Base-by-base conservation (phyloP, 139 green algal species). In the Deuterostichococcus epilithicus region DNA sequence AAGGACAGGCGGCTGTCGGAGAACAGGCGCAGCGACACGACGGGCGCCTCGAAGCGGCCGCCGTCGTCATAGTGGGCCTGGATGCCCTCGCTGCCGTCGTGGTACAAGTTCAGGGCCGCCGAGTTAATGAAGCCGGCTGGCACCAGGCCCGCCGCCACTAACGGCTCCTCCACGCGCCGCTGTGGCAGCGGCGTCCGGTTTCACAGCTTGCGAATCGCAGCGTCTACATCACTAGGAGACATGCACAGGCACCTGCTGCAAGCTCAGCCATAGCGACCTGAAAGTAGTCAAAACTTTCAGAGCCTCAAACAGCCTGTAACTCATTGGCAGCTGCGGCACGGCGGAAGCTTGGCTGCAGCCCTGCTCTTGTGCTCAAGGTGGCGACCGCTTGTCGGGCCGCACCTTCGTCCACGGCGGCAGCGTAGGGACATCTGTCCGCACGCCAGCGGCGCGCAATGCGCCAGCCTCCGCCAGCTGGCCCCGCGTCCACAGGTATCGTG, bases 1-100 rank as follows among this genome's bases (percentile, higher is more conserved):
- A 94, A 94, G 28, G 85, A 91, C 45, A 94, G 81, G 35, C 89
- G 78, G 32, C 75, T 85, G 81, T 94, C 89, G 6, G 83, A 90
- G 76, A 91, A 94, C 22, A 94, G 80, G 39, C 89, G 83, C 32
- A 94, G 72, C 32, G 81, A 89, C 45, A 80, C 84, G 60, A 94
- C 90, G 60, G 89, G 89, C 36, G 80, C 83, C 3, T 72, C 33
- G 79, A 94, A 94, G 78, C 89, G 82, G 4, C 72, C 73, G 0
- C 80, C 84, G 70, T 94, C 89, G 71, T 94, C 89, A 71, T 79
- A 94, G 70, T 94, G 89, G 73, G 78, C 84, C 79, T 93, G 89
- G 37, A 94, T 91, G 26, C 89, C 89, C 82, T 94, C 89, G 35
- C 78, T 88, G 36, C 89, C 89, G 68, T 94, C 89, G 73, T 94